Evolutionary conservation across 116 monocot species (phyloP).

Genomic region (Posidonia oceanica): DNA sequence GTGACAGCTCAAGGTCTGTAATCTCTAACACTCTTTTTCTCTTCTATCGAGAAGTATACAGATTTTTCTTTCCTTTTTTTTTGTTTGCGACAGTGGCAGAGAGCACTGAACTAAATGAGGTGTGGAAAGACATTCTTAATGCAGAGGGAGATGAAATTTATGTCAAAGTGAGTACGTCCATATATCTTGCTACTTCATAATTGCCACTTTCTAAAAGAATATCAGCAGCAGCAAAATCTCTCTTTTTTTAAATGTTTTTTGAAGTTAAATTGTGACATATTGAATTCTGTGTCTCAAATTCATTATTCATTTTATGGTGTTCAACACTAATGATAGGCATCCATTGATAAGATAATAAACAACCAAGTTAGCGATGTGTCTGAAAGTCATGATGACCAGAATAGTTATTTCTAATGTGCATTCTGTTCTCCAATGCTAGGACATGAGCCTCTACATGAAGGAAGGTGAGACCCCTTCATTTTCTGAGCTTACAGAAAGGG

Average conservation of each 20-base stretch:
- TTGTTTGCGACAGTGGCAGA: conserved; percentile 49
- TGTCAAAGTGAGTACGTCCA: conserved; percentile 48
- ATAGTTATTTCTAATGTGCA: neutral
- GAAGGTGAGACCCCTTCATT: conserved; percentile 78
- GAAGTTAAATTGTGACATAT: too few relatives aligned
- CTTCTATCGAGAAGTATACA: neutral
- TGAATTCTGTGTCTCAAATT: too few relatives aligned
- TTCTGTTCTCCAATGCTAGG: conserved; percentile 18
- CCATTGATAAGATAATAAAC: too few relatives aligned
- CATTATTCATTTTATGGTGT: too few relatives aligned
- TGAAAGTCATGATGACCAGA: too few relatives aligned
- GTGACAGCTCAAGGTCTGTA: conserved; percentile 92
- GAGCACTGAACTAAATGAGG: conserved; percentile 59
- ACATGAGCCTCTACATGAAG: conserved; percentile 71
- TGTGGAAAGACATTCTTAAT: conserved; percentile 92
- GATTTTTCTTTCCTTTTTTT: neutral
- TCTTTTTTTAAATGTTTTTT: too few relatives aligned
- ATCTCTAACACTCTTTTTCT: neutral
- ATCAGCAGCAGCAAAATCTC: neutral
- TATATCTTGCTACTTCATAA: neutral
- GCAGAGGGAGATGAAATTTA: conserved; percentile 93
- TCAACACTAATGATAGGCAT: too few relatives aligned
- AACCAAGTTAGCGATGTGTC: too few relatives aligned
- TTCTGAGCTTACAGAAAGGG: conserved; percentile 77
- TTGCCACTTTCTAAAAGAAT: too few relatives aligned